phyloP scores from a whole-genome alignment of 495 filamentous ascomycete species.

The Neurospora intermedia region DNA sequence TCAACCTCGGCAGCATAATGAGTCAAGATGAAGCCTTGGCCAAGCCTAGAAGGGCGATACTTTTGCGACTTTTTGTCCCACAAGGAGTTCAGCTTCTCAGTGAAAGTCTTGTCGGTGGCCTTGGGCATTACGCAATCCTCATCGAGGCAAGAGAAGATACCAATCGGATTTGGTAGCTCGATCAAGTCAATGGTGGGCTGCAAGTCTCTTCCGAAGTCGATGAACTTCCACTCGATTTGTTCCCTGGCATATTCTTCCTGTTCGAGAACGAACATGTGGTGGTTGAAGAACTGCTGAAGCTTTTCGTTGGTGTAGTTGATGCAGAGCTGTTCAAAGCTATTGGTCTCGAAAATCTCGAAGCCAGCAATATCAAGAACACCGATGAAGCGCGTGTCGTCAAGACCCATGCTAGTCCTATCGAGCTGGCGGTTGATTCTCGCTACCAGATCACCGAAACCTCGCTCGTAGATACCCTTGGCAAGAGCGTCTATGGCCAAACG shows the following conservation, averaged over 20 bases:
- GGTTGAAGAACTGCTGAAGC: constrained; percentile 98
- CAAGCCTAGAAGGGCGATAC: constrained; percentile 78
- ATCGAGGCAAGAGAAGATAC: constrained; percentile 96
- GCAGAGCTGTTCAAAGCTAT: constrained; percentile 98
- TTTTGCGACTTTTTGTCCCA: constrained; percentile 96
- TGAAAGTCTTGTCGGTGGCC: constrained; percentile 92
- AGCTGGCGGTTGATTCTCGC: constrained; percentile 84
- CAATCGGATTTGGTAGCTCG: constrained; percentile 90
- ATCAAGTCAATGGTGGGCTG: constrained; percentile 98
- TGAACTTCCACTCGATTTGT: constrained; percentile 99
- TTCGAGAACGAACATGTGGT: constrained; percentile 99
- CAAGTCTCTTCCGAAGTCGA: constrained; percentile 94
- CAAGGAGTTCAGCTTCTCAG: constrained; percentile 89
- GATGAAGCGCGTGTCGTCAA: constrained; percentile 89
- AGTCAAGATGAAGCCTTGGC: constrained; percentile 92
- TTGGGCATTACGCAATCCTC: constrained; percentile 99
- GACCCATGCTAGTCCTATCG: constrained; percentile 62
- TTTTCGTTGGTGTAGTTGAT: constrained; percentile 99
- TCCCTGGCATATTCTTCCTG: constrained; percentile 98
- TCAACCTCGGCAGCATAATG: constrained; percentile 98
- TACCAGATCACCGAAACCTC: constrained; percentile 88
- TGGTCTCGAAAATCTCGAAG: constrained; percentile 97
- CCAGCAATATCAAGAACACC: constrained; percentile 98
- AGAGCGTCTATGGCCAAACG: constrained; percentile 82
- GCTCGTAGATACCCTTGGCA: constrained; percentile 94